Evolutionary conservation across 2,329 filamentous ascomycete genomes (phyloP).

Genomic region (Clarireedia homoeocarpa): DNA sequence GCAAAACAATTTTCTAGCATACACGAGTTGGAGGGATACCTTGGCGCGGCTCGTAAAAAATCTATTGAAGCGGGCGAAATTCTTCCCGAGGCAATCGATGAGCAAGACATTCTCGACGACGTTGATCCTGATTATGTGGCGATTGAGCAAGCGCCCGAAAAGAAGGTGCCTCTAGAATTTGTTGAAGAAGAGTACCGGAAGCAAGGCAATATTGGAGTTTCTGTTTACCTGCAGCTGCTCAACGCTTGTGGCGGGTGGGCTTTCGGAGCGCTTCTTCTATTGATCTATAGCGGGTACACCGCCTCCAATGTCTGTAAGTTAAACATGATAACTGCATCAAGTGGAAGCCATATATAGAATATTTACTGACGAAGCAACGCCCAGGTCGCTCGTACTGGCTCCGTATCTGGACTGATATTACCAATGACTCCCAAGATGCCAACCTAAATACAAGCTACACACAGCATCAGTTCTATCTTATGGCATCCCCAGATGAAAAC

Average conservation of each 20-base stretch:
- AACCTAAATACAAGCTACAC: too few species aligned
- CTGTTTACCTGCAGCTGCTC: conserved; percentile 4
- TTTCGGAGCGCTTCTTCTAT: background rate
- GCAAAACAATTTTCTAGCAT: conserved; percentile 5
- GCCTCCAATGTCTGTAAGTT: background rate
- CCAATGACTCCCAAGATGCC: background rate
- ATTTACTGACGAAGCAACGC: background rate
- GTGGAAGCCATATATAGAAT: too few species aligned
- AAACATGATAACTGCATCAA: too few species aligned
- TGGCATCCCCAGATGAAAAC: background rate
- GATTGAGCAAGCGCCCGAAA: background rate
- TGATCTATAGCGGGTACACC: conserved; percentile 1
- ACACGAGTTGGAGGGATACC: conserved; percentile 8
- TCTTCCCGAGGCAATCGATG: too few species aligned
- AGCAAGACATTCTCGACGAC: too few species aligned
- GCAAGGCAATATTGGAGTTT: conserved; percentile 6
- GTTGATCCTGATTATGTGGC: background rate
- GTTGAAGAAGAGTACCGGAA: conserved; percentile 7
- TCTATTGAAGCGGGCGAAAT: background rate
- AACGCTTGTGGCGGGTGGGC: conserved; percentile 7
- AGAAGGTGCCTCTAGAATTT: conserved; percentile 2
- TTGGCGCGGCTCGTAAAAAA: conserved; percentile 1
- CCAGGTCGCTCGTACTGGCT: conserved; percentile 9
- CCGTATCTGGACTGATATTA: conserved; percentile 5
- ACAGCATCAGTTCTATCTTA: background rate